Base-by-base conservation (phyloP, 1,139 yeast species). In the Debaryomyces psychrophilus region DNA sequence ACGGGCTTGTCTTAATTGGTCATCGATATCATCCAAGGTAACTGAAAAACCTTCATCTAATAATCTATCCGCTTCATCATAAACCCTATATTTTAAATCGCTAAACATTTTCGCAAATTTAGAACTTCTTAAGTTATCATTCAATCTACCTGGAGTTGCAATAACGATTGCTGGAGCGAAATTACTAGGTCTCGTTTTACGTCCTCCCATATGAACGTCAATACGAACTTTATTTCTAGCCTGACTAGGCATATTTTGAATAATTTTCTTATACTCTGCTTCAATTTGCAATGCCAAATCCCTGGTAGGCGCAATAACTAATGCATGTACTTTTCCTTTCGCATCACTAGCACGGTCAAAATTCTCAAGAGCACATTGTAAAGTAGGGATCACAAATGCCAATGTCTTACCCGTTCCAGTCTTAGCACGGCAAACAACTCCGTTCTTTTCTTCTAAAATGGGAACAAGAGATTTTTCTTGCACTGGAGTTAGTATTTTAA, bases 341-440 rank as follows among this genome's bases (percentile, higher is more conserved):
- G 64, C 62, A 35, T 59, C 60, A 7, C 62, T 50, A 33, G 54
- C 54, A 23, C 68, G 63, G 41, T 69, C 69, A 15, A 77, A 54
- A 31, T 79, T 74, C 45, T 77, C 77, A 41, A 61, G 35, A 14
- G 60, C 60, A 33, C 54, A 47, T 60, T 88, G 87, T 38, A 90
- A 68, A 6, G 89, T 72, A 2, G 97, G 97, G 40, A 90, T 73
- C 50, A 90, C 82, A 62, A 89, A 92, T 0, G 97, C 95, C 49
- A 88, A 81, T 0, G 97, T 92, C 65, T 92, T 92, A 60, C 97
- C 98, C 1, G 97, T 90, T 61, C 97, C 98, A 4, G 98, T 92
- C 63, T 89, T 89, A 29, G 97, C 97, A 55, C 95, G 78, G 31
- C 89, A 93, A 22, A 90, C 90, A 46, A 90, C 73, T 53, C 95